These are phyloP conservation scores for Fragilariopsis cylindrus DNA, from an alignment of 108 stramenopile species.

Conservation along the genomic window DNA sequence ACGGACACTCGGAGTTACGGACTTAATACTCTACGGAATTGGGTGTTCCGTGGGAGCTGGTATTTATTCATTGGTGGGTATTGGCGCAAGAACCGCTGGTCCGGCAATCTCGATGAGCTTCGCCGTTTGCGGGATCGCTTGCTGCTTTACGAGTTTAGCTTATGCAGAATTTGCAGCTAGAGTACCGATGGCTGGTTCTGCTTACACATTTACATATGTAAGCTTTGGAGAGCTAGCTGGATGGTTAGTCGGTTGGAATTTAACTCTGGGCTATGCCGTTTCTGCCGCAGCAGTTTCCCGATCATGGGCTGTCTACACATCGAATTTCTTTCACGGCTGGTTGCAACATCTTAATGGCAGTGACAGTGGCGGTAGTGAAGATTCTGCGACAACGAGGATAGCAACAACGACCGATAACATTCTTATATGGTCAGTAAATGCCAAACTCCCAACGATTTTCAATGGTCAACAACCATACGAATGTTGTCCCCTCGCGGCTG, in stretches of 20 bases:
- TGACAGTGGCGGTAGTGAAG: not conserved
- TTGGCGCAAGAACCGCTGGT: slow-evolving; percentile 55
- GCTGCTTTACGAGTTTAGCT: slow-evolving; percentile 50
- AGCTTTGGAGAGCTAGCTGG: slow-evolving; percentile 56
- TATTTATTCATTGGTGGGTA: slow-evolving; percentile 59
- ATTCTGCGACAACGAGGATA: not conserved
- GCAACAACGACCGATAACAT: not conserved
- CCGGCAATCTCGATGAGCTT: slow-evolving; percentile 54
- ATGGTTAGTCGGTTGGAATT: slow-evolving; percentile 64
- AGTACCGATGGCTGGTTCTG: slow-evolving; percentile 53
- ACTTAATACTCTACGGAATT: slow-evolving; percentile 60
- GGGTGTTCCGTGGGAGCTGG: slow-evolving; percentile 64
- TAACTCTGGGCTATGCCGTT: slow-evolving; percentile 61
- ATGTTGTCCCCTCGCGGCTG: slow-evolving; percentile 45
- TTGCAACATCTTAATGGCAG: not conserved
- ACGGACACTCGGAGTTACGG: slow-evolving; percentile 37
- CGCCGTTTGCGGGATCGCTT: slow-evolving; percentile 47
- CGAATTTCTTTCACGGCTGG: slow-evolving; percentile 33
- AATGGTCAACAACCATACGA: slow-evolving; percentile 25
- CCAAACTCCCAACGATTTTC: slow-evolving; percentile 4
- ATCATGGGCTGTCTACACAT: slow-evolving; percentile 57
- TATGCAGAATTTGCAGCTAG: slow-evolving; percentile 65
- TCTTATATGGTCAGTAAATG: slow-evolving; percentile 14
- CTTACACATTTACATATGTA: slow-evolving; percentile 63
- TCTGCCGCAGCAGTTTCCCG: slow-evolving; percentile 55